Base-by-base conservation (phyloP, 129 eudicot species). In the Smallanthus sonchifolius region DNA sequence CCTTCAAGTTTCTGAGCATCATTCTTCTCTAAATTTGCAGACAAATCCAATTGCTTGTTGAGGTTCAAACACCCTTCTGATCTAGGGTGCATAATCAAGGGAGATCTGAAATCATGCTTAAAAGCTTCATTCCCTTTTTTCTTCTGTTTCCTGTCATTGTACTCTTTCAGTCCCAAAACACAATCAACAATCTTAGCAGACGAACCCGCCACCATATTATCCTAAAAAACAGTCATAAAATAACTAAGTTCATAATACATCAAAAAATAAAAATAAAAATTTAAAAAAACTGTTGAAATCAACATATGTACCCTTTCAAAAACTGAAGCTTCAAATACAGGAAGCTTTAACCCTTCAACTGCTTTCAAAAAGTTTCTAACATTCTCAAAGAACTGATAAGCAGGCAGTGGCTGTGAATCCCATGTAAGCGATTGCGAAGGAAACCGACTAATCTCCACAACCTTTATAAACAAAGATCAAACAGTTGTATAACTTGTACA, bases 301-400 rank as follows among this genome's bases (percentile, higher is more conserved):
- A 65, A 20, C 43, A 55, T 52, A 61, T 51, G 35, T 89, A 88
- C 99, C 97, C 96, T 88, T 82, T 89, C 97, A 14, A 95, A 83
- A 30, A 88, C 88, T 7, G 97, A 89, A 24, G 99, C 90, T 74
- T 95, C 96, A 81, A 95, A 95, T 4, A 84, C 87, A 2, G 95
- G 96, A 38, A 95, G 87, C 77, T 83, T 88, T 75, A 91, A 65
- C 73, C 72, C 86, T 83, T 85, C 86, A 0, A 80, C 90, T 0
- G 97, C 99, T 52, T 74, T 86, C 80, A 95, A 78, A 72, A 95
- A 95, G 67, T 95, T 95, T 57, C 90, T 73, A 54, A 95, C 87
- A 77, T 95, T 95, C 89, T 95, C 99, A 75, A 95, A 95, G 84
- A 87, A 95, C 38, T 95, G 99, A 84, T 88, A 95, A 10, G 99